Evolutionary conservation across 768 basidiomycete genomes (phyloP).

Genomic region (Macrolepiota dolichaula): DNA sequence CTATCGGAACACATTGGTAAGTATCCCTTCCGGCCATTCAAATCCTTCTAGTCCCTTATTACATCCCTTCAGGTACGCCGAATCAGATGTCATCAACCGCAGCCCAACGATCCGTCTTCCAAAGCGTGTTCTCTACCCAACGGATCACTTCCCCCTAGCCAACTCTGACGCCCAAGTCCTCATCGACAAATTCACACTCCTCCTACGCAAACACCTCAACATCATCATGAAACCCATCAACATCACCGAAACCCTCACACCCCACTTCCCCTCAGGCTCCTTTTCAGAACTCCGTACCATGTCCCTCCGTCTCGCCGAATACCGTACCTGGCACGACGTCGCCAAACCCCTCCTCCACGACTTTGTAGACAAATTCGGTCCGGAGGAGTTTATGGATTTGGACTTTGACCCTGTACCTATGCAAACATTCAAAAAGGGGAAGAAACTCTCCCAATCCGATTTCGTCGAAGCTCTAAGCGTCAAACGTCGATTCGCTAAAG

Average conservation of each 20-base stretch:
- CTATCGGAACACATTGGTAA: constrained; percentile 27
- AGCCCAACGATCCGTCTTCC: constrained; percentile 24
- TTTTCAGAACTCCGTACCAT: constrained; percentile 25
- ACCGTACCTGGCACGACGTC: constrained; percentile 31
- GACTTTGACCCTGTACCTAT: constrained; percentile 28
- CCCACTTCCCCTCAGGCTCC: constrained; percentile 25
- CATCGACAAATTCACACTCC: constrained; percentile 24
- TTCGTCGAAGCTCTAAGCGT: constrained; percentile 23
- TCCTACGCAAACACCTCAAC: constrained; percentile 23
- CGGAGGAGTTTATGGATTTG: constrained; percentile 15
- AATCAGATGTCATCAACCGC: constrained; percentile 24
- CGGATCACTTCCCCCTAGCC: constrained; percentile 31
- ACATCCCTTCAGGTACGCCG: constrained; percentile 25
- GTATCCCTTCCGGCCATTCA: constrained; percentile 3
- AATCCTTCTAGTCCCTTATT: background rate
- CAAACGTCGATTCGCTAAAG: constrained; percentile 23
- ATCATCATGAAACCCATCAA: constrained; percentile 24
- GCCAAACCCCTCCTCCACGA: constrained; percentile 28
- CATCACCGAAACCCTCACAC: constrained; percentile 25
- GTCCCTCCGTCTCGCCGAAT: constrained; percentile 32
- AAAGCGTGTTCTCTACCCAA: constrained; percentile 28
- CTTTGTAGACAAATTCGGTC: constrained; percentile 19
- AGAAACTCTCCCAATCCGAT: constrained; percentile 20
- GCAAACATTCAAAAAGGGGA: constrained; percentile 27
- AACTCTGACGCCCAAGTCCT: constrained; percentile 28